Percentiles rank a stretch among this genome's conserved stretches.
phyloP scores from a whole-genome alignment of 352 stramenopile species.

The Globisporangium alternatum region DNA sequence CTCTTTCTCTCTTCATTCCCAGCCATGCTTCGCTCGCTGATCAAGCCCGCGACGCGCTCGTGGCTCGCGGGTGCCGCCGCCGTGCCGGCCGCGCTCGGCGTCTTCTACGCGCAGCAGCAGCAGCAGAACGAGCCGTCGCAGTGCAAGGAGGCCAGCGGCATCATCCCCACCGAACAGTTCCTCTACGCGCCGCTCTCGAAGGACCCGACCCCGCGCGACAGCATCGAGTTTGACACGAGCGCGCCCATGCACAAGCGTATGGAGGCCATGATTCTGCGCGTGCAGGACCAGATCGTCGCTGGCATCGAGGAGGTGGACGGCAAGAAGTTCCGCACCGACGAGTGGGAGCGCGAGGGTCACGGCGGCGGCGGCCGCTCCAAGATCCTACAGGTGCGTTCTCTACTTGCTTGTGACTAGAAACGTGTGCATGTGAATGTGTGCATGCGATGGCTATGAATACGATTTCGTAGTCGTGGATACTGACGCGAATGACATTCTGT shows the following conservation, averaged over 20 bases:
- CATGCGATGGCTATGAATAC: background rate
- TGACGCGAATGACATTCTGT: constrained; percentile 6
- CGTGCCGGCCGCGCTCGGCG: constrained; percentile 26
- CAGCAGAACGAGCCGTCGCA: constrained; percentile 17
- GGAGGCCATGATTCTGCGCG: constrained; percentile 75
- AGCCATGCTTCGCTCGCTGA: constrained; percentile 14
- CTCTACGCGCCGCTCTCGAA: constrained; percentile 62
- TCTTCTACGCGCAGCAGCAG: constrained; percentile 20
- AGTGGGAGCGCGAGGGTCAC: constrained; percentile 93
- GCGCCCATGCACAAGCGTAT: constrained; percentile 74
- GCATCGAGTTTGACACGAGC: constrained; percentile 72
- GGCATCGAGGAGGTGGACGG: constrained; percentile 92
- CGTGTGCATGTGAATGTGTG: background rate
- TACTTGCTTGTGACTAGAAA: background rate
- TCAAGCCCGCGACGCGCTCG: constrained; percentile 22
- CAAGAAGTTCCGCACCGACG: constrained; percentile 94
- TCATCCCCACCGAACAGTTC: constrained; percentile 49
- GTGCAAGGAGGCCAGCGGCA: constrained; percentile 29
- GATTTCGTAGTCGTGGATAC: constrained; percentile 1
- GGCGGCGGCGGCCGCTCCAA: constrained; percentile 93
- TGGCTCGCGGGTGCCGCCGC: constrained; percentile 28
- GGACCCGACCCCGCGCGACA: constrained; percentile 57
- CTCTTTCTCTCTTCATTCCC: background rate
- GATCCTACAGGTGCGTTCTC: constrained; percentile 72
- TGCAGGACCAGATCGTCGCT: constrained; percentile 85